Conservation (phyloP, 2,329 filamentous ascomycete species). For the Botrytis aclada region DNA sequence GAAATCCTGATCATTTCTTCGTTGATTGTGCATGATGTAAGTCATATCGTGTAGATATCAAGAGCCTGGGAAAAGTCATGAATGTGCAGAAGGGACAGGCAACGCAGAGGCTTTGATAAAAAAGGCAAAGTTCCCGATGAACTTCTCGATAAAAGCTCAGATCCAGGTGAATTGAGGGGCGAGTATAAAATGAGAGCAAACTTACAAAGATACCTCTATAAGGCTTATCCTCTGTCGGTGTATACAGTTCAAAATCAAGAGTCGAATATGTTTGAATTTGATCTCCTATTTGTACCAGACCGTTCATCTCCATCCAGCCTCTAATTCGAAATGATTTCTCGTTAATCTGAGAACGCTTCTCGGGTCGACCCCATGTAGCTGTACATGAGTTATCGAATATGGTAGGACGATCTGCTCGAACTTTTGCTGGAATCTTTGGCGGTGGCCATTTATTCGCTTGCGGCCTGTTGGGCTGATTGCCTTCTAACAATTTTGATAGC, state of each 20-base stretch:
- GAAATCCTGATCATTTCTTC: not conserved
- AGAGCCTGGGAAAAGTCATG: not conserved
- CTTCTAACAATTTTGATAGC: not conserved
- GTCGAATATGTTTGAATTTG: slow-evolving; percentile 65
- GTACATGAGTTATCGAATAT: slow-evolving; percentile 22
- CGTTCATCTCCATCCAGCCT: slow-evolving; percentile 69
- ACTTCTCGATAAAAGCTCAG: not conserved
- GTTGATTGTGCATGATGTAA: not conserved
- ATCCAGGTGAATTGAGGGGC: not conserved
- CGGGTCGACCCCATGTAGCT: not conserved
- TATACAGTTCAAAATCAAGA: slow-evolving; percentile 71
- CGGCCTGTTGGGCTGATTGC: too few relatives aligned
- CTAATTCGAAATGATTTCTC: slow-evolving; percentile 70
- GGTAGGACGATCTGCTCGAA: slow-evolving; percentile 48
- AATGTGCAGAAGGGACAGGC: not conserved
- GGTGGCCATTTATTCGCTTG: slow-evolving; percentile 64
- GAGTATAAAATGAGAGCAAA: not conserved
- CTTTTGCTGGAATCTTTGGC: slow-evolving; percentile 58
- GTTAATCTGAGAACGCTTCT: slow-evolving; percentile 57
- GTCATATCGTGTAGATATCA: not conserved
- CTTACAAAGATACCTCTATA: slow-evolving; percentile 84
- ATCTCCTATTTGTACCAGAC: slow-evolving; percentile 50
- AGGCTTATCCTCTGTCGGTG: slow-evolving; percentile 73
- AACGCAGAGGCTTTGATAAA: not conserved
- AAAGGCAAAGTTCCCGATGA: not conserved